Base-by-base conservation (phyloP, 2,329 filamentous ascomycete genomes). In the Metarhizium humberi region DNA sequence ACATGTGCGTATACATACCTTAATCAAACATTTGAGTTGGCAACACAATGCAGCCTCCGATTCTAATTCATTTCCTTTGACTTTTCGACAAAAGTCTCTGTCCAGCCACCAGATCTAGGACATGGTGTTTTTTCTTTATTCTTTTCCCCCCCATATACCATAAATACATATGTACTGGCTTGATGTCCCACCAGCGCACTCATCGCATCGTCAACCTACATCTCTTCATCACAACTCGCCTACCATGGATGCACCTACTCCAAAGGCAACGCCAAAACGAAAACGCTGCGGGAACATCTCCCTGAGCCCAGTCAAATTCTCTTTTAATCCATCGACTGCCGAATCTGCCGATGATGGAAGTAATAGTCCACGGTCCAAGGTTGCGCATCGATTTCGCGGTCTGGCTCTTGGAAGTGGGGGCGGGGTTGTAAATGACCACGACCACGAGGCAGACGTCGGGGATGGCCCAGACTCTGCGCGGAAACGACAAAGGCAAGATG, bases 361-460 rank as follows among this genome's bases (percentile, higher is more conserved):
- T 62, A 73, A 67, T 59, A 82, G 80, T 59, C 79, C 80, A n/a
- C 73, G 75, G 54, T 75, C 76, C 46, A 75, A 68, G 54, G 77
- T 82, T 45, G 77, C 75, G 43, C 75, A 77, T 63, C 72, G 72
- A 61, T 81, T 83, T 66, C 72, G 73, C 52, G 75, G 78, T 55
- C 72, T 82, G 52, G 74, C 71, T 14, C 67, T 82, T 54, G 69
- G 64, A 61, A 64, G 67, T 64, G 77, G 75, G 71, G 76, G 73
- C 68, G 77, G 75, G 73, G 75, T 60, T 54, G 61, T 63, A 56
- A 63, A 66, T 49, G 67, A 66, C 25, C 25, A 25, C 4, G 25
- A 3, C 25, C 25, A 25, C 36, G 61, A 68, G 47, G 57, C 38
- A 45, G 60, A 65, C 42, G 63, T 63, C 38, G 59, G 56, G 50